Base-by-base conservation (phyloP, 306 rosid species). In the Amphicarpaea edgeworthii region DNA sequence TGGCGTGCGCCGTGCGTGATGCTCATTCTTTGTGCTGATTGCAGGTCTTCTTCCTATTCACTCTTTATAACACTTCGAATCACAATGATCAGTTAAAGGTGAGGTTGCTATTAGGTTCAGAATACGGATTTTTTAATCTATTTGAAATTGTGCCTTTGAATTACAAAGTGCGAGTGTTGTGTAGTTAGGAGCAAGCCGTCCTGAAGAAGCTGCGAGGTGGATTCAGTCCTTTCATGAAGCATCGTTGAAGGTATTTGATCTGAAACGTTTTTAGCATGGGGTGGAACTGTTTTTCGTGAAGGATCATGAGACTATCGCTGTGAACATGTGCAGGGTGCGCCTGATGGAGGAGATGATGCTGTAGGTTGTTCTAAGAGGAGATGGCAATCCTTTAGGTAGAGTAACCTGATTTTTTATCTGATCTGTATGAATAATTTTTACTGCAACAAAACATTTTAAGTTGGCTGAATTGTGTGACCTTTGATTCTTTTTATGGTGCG, bases 131-230 rank as follows among this genome's bases (percentile, higher is more conserved):
- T 60, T 70, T 54, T 7, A 0, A 0, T 34, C 6, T 32, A 42
- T 77, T 82, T 61, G 49, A 69, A 68, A 68, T 54, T 79, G 26
- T 34, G 8, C 2, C 6, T 26, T 28, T 70, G 75, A 55, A 59
- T 75, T 62, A 28, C 43, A 10, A 64, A 75, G 68, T 21, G 17
- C 42, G 79, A 42, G 34, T 82, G 34, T 65, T 82, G 60, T 79
- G 54, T 77, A 95, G 99, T 75, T 95, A 84, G 97, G 99, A 79
- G 97, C 97, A 60, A 89, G 90, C 79, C 85, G 97, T 74, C 88
- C 99, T 37, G 97, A 95, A 86, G 99, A 95, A 78, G 97, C 99
- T 24, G 99, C 97, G 21, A 86, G 87, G 83, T 95, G 99, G 97
- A 95, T 92, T 76, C 97, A 76, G 60, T 89, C 96, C 0, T 84